Base-by-base conservation (phyloP, 164 flowering plant species). In the Kingdonia uniflora region DNA sequence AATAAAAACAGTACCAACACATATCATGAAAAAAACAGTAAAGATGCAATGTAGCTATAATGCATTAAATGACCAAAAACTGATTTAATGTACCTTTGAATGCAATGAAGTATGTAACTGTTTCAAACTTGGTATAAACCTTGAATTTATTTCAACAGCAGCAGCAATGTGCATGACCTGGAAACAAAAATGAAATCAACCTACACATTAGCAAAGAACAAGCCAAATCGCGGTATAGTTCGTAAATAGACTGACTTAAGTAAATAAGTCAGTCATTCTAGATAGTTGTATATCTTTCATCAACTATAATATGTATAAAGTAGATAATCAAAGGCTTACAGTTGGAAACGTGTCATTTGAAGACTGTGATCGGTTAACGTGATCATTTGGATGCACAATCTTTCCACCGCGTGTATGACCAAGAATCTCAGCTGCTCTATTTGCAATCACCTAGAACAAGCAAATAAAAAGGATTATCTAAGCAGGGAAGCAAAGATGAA, bases 141-240 rank as follows among this genome's bases (percentile, higher is more conserved):
- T 76, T 49, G 84, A 74, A 64, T 92, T 88, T 44, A 82, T 76
- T 69, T 92, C 95, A 58, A 68, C 74, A 52, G 84, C 95, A 51
- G 96, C 94, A 35, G 96, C 95, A 69, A 92, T 92, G 71, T 92
- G 98, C 98, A 92, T 92, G 42, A 88, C 99, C 99, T 92, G 68
- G 52, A 66, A 0, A 53, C 42, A 16, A 64, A 33, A 66, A n/a
- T n/a, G n/a, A n/a, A 17, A 37, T 16, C 14, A 16, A 22, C 14
- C 8, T 15, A 52, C n/a, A 2, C 37, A 23, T 49, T 17, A 58
- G 51, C 29, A 51, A 17, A 50, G 19, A 41, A 50, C n/a, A 60
- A 33, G n/a, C n/a, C n/a, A 14, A 1, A 43, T 3, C 22, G 35
- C 8, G 35, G 8, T 29, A 8, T 3, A 29, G 6, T 29, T 3